Evolutionary conservation across 192 early-diverging fungal genomes (phyloP), one percentile per base, ranked within the genome.

Genomic region (Entomortierella beljakovae): DNA sequence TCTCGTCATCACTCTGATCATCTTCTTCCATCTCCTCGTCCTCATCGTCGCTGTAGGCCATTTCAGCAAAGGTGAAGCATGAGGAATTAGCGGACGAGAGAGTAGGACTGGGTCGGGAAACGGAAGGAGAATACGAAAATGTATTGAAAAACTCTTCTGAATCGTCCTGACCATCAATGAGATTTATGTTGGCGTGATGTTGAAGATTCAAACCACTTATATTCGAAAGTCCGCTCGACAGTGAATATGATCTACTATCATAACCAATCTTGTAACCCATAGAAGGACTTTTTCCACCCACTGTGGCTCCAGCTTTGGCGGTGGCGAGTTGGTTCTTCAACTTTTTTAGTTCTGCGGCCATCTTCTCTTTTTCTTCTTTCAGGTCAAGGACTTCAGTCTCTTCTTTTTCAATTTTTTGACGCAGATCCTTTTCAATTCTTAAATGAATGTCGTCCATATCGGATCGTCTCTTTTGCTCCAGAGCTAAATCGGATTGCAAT

Each of bases 21-120:
- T 61, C 53, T 25, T 54, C 67, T 3, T 82, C 80, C 10, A 73
- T 51, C n/a, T 71, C 81, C 3, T 72, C 72, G 32, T 79, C 76
- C 26, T 81, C 71, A n/a, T 61, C 49, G 3, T 61, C 61, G 18
- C 62, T 56, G 37, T 23, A 52, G 35, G 33, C 53, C 67, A 69
- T 64, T 3, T 48, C 11, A 26, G 16, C 48, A 29, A 25, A 18
- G 16, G 3, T 23, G 6, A 59, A 61, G 16, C 15, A 3, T n/a
- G n/a, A n/a, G n/a, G n/a, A n/a, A n/a, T n/a, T n/a, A n/a, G n/a
- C n/a, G 11, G 50, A 43, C 0, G 29, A 40, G n/a, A 37, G 28
- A 15, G 38, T 15, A 7, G 57, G 29, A 25, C 22, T 13, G 38
- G 28, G 1, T 51, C 29, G 35, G 15, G 11, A 10, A 6, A 54